Conservation (phyloP, 129 eudicot species). For the Pseudognaphalium luteoalbum region DNA sequence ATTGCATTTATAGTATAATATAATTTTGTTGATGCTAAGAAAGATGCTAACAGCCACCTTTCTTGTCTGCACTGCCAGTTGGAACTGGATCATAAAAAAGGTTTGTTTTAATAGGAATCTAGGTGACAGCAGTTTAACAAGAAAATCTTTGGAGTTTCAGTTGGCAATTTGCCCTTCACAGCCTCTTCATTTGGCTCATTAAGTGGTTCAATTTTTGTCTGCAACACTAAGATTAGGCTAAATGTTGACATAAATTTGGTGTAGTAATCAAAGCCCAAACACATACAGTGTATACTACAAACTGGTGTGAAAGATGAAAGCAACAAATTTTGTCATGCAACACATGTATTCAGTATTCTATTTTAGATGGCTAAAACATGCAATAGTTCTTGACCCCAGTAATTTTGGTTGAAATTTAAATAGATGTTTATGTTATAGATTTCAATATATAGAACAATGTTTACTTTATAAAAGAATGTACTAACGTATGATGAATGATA, state of each 20-base stretch:
- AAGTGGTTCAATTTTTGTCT: slow-evolving; percentile 26
- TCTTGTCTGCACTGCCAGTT: slow-evolving; percentile 29
- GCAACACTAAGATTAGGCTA: not conserved
- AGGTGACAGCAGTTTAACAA: slow-evolving; percentile 13
- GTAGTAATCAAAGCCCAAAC: not conserved
- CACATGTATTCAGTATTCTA: no score
- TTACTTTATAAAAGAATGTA: no score
- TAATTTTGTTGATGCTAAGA: not conserved
- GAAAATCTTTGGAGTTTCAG: slow-evolving; percentile 16
- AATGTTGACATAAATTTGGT: not conserved
- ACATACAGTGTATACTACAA: not conserved
- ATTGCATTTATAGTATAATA: not conserved
- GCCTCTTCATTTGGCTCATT: slow-evolving; percentile 33
- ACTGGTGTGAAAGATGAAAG: not conserved
- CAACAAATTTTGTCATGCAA: not conserved
- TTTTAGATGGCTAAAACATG: not conserved
- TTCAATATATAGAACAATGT: no score
- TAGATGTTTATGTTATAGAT: no score
- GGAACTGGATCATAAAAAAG: slow-evolving; percentile 13
- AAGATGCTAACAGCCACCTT: slow-evolving; percentile 29
- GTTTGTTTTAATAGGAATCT: slow-evolving; percentile 19
- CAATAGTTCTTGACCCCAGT: not conserved
- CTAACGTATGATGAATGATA: not conserved
- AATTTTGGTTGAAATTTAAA: no score
- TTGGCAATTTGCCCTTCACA: not conserved